Base-by-base conservation (phyloP, 139 green algal genomes). In the Micractinium sp. region DNA sequence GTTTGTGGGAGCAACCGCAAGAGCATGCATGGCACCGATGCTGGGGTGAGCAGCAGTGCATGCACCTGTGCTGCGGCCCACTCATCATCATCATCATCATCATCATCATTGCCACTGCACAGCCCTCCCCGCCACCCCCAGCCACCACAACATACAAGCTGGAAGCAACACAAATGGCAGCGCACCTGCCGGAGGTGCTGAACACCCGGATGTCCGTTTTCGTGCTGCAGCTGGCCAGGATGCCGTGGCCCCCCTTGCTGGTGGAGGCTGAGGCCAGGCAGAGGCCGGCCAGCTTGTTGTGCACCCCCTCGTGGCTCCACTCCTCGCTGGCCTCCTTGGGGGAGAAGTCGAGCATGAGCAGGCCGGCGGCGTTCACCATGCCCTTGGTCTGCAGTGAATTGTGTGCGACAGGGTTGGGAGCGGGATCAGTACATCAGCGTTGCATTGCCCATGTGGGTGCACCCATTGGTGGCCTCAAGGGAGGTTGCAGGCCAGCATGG, bases 191-290 rank as follows among this genome's bases (percentile, higher is more conserved):
- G n/a, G 47, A 1, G 20, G 41, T 60, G 47, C 13, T 56, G 47
- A 38, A 88, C 71, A 88, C 71, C 31, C 85, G 85, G 38, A 90
- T 66, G 67, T 91, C 87, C 15, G 87, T 90, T n/a, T 88, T 84
- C 56, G 27, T 83, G 73, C 35, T 79, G 71, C 53, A 71, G 69
- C 56, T 69, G 69, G 77, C 53, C 71, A 90, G 56, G 2, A 84
- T 27, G 33, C 73, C 60, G 15, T 84, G 61, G 23, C 71, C 82
- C 7, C 69, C 69, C 81, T 84, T 90, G 36, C 16, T 75, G 56
- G 56, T 80, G 33, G 47, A 71, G 53, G 81, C 33, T 22, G 29
- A 36, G 53, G 53, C 23, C 33, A 90, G 71, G 47, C 80, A 88
- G 13, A 88, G 81, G 19, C 81, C 88, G 1, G 77, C n/a, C 38